Evolutionary conservation across 805 yeast genomes (phyloP).

Genomic region (Saturnispora quitensis): DNA sequence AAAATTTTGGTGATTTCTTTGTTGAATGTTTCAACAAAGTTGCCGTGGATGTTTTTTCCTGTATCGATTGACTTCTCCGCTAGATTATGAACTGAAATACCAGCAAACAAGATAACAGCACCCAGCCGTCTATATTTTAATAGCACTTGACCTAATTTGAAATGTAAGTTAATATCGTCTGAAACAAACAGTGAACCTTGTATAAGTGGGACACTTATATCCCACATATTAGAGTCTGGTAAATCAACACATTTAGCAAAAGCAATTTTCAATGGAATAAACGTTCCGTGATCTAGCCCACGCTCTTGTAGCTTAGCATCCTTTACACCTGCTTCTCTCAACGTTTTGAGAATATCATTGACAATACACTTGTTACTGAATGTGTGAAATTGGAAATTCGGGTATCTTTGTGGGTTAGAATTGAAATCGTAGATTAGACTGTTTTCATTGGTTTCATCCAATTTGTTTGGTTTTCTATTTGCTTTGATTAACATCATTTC

Average conservation of each 20-base stretch:
- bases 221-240: slow-evolving; percentile 30
- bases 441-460: slow-evolving; percentile 32
- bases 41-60: slow-evolving; percentile 19
- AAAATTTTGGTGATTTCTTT: slow-evolving; percentile 34
- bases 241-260: slow-evolving; percentile 35
- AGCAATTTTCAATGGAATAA: slow-evolving; percentile 73
- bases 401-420: slow-evolving; percentile 61
- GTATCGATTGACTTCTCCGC: slow-evolving; percentile 34
- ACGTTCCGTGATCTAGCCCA: slow-evolving; percentile 76
- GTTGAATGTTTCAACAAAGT: slow-evolving; percentile 49
- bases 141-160: slow-evolving; percentile 48
- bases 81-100: slow-evolving; percentile 74
- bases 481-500: slow-evolving; percentile 12
- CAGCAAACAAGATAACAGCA: slow-evolving; percentile 54
- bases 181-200: slow-evolving; percentile 40
- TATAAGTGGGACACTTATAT: slow-evolving; percentile 38
- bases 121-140: slow-evolving; percentile 41
- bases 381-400: slow-evolving; percentile 52
- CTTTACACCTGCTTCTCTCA: slow-evolving; percentile 35
- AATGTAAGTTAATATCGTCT: slow-evolving; percentile 34
- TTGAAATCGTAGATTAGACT: slow-evolving; percentile 63
- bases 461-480: slow-evolving; percentile 12
- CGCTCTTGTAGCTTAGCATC: slow-evolving; percentile 36
- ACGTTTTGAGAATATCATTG: slow-evolving; percentile 31
- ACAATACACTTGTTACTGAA: slow-evolving; percentile 36